Evolutionary conservation across 306 rosid species (phyloP), one percentile per base, ranked within the genome.

Genomic region (Oemleria cerasiformis): DNA sequence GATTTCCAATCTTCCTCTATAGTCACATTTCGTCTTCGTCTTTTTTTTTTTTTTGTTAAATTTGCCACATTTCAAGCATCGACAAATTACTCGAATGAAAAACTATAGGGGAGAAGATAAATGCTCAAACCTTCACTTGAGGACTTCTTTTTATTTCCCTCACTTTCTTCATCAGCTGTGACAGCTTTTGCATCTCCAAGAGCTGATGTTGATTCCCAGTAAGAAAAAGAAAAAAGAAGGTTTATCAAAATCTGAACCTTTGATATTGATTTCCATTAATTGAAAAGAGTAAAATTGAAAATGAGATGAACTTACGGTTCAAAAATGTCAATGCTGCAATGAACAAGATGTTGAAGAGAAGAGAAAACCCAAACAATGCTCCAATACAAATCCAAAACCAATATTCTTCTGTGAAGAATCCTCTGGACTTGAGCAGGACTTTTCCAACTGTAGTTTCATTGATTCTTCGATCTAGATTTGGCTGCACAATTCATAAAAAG

Each of bases 381-480:
- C 82, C 96, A 62, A 87, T 19, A 68, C 93, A 84, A 38, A 92
- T 84, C 97, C 96, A 92, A 71, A 61, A 92, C 96, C 88, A 83
- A 61, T 73, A 72, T 30, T 81, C 97, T 12, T 85, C 85, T 0
- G 85, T 81, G 53, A 49, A 83, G 23, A 89, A 77, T 69, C 96
- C 89, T 81, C 84, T 84, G 4, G 86, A 51, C 12, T 67, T 75
- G 38, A 89, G 96, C 66, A 92, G 81, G 50, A 79, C 82, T 80
- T 81, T 75, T 63, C 96, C 97, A 65, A 92, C 74, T 55, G 96
- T 88, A 16, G 88, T 57, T 77, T 61, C 84, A 4, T 79, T 70
- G 8, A 80, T 2, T 76, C 88, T 73, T 1, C 17, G 9, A 72
- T 86, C 92, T 53, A 77, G 34, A 79, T 83, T 88, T 74, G 79